Conservation (phyloP, 805 yeast genomes). For the Cyberlindnera mississippiensis region DNA sequence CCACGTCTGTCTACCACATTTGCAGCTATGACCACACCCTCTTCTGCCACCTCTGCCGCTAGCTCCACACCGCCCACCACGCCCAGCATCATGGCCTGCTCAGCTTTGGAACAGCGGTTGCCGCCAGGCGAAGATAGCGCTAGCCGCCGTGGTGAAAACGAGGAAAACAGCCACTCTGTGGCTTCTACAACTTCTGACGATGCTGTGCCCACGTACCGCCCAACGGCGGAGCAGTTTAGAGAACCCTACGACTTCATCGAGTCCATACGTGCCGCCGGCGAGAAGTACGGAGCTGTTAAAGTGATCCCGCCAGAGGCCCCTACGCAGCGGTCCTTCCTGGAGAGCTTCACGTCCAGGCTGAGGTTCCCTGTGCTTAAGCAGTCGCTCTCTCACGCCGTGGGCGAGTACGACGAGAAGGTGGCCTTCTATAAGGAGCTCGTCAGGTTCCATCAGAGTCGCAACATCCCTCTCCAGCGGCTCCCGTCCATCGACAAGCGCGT, state of each 20-base stretch:
- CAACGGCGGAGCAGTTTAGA: slow-evolving; percentile 45
- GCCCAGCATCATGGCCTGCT: neutral
- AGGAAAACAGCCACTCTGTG: no score
- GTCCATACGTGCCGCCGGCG: slow-evolving; percentile 41
- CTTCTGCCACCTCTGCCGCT: neutral
- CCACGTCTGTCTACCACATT: no score
- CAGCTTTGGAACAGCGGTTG: neutral
- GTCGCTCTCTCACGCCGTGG: slow-evolving; percentile 37
- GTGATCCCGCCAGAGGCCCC: slow-evolving; percentile 61
- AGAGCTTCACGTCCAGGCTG: slow-evolving; percentile 41
- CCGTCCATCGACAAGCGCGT: slow-evolving; percentile 68
- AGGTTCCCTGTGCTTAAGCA: slow-evolving; percentile 52
- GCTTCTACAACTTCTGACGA: no score
- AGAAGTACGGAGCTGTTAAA: slow-evolving; percentile 60
- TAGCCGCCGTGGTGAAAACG: no score
- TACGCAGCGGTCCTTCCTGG: no score
- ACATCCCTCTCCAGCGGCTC: slow-evolving; percentile 38
- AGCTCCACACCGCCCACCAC: neutral
- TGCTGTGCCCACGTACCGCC: slow-evolving; percentile 17
- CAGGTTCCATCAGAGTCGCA: slow-evolving; percentile 34
- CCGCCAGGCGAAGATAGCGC: neutral
- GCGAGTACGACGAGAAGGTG: slow-evolving; percentile 40
- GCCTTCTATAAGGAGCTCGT: slow-evolving; percentile 45
- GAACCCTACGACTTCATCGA: slow-evolving; percentile 58
- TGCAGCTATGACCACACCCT: neutral